Evolutionary conservation across 2,329 filamentous ascomycete genomes (phyloP).

Genomic region (Sclerotinia glacialis): DNA sequence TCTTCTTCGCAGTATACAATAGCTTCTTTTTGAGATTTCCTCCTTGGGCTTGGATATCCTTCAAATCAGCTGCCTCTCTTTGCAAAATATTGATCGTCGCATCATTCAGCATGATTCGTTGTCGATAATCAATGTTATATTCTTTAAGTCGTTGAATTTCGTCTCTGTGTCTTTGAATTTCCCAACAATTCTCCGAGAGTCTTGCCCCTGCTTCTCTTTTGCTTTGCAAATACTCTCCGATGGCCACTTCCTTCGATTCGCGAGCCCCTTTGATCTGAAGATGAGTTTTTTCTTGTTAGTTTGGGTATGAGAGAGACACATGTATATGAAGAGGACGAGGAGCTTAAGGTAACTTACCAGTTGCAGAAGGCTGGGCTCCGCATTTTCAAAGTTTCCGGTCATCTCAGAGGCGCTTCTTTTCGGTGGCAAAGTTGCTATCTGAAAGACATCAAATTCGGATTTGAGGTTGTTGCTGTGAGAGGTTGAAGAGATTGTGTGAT

Average conservation of each 20-base stretch:
- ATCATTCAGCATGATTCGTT: no score
- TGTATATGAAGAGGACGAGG: not conserved
- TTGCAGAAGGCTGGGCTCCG: not conserved
- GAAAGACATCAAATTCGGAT: no score
- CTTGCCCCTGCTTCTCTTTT: no score
- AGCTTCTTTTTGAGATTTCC: not conserved
- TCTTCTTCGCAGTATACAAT: not conserved
- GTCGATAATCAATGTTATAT: no score
- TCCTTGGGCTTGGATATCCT: no score
- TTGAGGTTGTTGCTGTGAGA: not conserved
- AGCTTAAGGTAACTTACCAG: not conserved
- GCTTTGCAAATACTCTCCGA: not conserved
- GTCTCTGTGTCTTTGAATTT: no score
- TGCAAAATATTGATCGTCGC: no score
- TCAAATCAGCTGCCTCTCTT: not conserved
- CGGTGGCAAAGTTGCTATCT: not conserved
- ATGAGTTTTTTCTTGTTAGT: not conserved
- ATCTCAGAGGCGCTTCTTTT: slow-evolving; percentile 1
- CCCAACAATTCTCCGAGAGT: no score
- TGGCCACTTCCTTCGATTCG: no score
- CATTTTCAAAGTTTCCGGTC: not conserved
- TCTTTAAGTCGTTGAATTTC: no score
- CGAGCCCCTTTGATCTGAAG: not conserved
- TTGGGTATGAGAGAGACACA: no score
- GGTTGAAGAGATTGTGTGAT: not conserved